Evolutionary conservation across 192 early-diverging fungal species (phyloP).

Genomic region (Podila verticillata): DNA sequence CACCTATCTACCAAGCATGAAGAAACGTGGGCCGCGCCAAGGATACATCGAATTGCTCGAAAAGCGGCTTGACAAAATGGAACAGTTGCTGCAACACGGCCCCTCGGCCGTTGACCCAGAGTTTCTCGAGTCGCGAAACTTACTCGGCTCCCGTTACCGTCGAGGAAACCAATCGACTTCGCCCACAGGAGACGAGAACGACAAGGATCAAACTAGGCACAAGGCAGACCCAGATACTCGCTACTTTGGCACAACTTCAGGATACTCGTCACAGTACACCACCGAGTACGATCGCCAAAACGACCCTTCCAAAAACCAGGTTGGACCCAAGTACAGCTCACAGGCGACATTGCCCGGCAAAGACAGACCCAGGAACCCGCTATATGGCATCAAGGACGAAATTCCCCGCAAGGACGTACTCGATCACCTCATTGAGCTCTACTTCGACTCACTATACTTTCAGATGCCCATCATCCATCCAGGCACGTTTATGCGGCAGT

Average conservation of each 20-base stretch:
- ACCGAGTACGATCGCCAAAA: conserved; percentile 33
- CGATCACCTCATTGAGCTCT: conserved; percentile 60
- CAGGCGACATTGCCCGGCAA: conserved; percentile 14
- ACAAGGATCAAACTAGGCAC: background rate
- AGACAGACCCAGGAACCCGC: conserved; percentile 24
- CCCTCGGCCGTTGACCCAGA: conserved; percentile 36
- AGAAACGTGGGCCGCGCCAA: conserved; percentile 89
- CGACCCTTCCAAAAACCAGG: background rate
- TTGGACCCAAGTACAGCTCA: conserved; percentile 23
- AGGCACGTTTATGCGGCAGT: conserved; percentile 53
- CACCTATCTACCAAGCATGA: conserved; percentile 84
- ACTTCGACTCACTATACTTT: conserved; percentile 56
- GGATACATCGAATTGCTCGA: conserved; percentile 84
- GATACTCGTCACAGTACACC: conserved; percentile 22
- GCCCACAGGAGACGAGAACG: conserved; percentile 7
- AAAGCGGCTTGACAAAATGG: conserved; percentile 81
- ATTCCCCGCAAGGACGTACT: conserved; percentile 56
- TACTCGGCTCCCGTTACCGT: conserved; percentile 25
- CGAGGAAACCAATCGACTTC: conserved; percentile 14
- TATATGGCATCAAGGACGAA: conserved; percentile 48
- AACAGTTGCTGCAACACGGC: conserved; percentile 67
- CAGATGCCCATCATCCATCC: conserved; percentile 61
- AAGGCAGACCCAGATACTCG: conserved; percentile 30
- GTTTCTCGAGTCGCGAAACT: conserved; percentile 28
- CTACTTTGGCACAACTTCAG: conserved; percentile 42